Percentiles rank a stretch among this genome's conserved stretches.
Conservation (phyloP, 1,284 basidiomycete genomes). For the Athelia sp. region DNA sequence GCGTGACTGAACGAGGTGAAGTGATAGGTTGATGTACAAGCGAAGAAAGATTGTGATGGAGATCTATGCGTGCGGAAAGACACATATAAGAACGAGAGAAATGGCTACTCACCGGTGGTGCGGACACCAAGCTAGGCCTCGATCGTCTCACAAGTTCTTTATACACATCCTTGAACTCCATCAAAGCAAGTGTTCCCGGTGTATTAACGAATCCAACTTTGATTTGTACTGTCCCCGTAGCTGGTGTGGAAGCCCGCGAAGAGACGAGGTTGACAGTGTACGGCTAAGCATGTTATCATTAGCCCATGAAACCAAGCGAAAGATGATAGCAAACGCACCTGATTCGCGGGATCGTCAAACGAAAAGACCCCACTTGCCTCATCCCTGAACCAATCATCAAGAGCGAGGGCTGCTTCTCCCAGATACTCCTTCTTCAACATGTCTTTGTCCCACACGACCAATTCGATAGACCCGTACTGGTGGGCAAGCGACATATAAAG, state of each 20-base stretch:
- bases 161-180: constrained; percentile 56
- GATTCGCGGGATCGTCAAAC: constrained; percentile 57
- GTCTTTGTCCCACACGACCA: constrained; percentile 94
- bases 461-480: constrained; percentile 72
- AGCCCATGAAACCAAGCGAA: not conserved
- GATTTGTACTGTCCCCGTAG: constrained; percentile 62
- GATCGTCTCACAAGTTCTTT: constrained; percentile 61
- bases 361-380: constrained; percentile 34
- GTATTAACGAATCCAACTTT: constrained; percentile 74
- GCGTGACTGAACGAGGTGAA: constrained; percentile 1
- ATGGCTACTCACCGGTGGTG: constrained; percentile 66
- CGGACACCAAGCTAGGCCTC: constrained; percentile 64
- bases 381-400: constrained; percentile 78
- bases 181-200: constrained; percentile 30
- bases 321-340: constrained; percentile 30
- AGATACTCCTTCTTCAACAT: constrained; percentile 87
- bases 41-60: not conserved
- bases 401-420: constrained; percentile 75
- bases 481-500: constrained; percentile 74
- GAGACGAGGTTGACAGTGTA: constrained; percentile 58
- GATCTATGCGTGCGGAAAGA: not conserved
- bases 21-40: constrained; percentile 1
- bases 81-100: constrained; percentile 4
- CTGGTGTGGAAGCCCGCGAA: constrained; percentile 53
- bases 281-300: too few relatives aligned